Conservation (phyloP, 2,329 filamentous ascomycete genomes). For the Talaromyces pinophilus region DNA sequence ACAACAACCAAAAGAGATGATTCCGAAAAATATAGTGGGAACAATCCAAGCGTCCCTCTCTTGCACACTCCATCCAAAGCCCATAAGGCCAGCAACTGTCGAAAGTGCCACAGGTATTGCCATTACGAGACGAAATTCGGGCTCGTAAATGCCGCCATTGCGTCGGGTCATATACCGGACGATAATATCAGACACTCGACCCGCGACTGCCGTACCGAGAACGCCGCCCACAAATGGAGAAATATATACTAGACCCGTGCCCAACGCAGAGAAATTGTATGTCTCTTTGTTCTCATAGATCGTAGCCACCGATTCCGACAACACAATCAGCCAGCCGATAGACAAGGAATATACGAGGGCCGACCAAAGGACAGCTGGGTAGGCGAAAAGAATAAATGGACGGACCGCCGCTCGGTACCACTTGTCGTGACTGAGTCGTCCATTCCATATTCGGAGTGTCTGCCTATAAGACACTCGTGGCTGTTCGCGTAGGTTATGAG, state of each 20-base stretch:
- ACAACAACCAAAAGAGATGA: slow-evolving; percentile 89
- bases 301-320: slow-evolving; percentile 81
- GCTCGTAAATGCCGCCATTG: slow-evolving; percentile 94
- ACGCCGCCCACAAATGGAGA: slow-evolving; percentile 87
- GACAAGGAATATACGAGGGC: slow-evolving; percentile 81
- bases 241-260: slow-evolving; percentile 83
- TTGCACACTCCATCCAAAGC: slow-evolving; percentile 89
- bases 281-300: slow-evolving; percentile 69
- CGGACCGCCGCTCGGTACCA: slow-evolving; percentile 77
- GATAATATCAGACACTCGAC: slow-evolving; percentile 81
- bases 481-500: slow-evolving; percentile 65
- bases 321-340: slow-evolving; percentile 91
- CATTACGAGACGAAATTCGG: slow-evolving; percentile 91
- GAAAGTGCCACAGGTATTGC: slow-evolving; percentile 73
- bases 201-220: slow-evolving; percentile 87
- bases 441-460: slow-evolving; percentile 74
- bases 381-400: slow-evolving; percentile 82
- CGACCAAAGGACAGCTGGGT: slow-evolving; percentile 89
- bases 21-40: slow-evolving; percentile 87
- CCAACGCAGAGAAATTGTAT: slow-evolving; percentile 80
- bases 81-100: slow-evolving; percentile 85
- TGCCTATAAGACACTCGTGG: slow-evolving; percentile 71
- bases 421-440: slow-evolving; percentile 72
- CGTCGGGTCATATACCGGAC: slow-evolving; percentile 77
- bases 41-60: slow-evolving; percentile 80